Evolutionary conservation across 1,284 basidiomycete genomes (phyloP), one percentile per base, ranked within the genome.

Genomic region (Ganoderma boninense): DNA sequence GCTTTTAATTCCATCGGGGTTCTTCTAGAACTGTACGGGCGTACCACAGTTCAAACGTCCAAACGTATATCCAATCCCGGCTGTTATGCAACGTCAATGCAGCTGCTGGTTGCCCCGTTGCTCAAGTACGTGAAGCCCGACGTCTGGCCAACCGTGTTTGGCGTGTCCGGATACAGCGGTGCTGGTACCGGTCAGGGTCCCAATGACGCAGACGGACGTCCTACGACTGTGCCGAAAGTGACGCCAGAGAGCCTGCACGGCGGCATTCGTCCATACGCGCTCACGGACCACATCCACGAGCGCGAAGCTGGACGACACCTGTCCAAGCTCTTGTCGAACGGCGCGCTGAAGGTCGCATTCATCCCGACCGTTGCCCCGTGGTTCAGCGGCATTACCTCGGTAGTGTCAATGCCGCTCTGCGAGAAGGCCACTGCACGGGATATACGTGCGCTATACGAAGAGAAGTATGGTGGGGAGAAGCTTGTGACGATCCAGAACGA

Each of bases 241-340:
- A 87, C 89, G 1, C 86, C 95, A 0, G 91, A 95, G 73, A 91
- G 88, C 73, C 89, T 99, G 6, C 84, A 83, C 0, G 93, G 94
- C 35, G 93, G 91, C 1, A 84, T 99, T 62, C 88, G 91, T 49
- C 92, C 97, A 1, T 99, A 99, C 83, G 77, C 95, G 0, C 84
- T 99, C 38, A 99, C 97, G 4, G 97, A 98, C 82, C 97, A 99
- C 83, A 98, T 99, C 78, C 97, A 99, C 85, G 97, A 99, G 82
- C 95, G 97, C 64, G 97, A 99, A 82, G 95, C 97, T 0, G 90
- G 90, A 2, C 84, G 85, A 70, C 97, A 98, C 80, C 90, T 99
- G 59, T 90, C 92, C 2, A 83, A 80, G 20, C 88, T 97, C 42
- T 79, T 89, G 42, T n/a, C 67, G 0, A 77, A 75, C 16, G 72